Conservation (phyloP, 352 stramenopile genomes). For the Achlya hypogyna region DNA sequence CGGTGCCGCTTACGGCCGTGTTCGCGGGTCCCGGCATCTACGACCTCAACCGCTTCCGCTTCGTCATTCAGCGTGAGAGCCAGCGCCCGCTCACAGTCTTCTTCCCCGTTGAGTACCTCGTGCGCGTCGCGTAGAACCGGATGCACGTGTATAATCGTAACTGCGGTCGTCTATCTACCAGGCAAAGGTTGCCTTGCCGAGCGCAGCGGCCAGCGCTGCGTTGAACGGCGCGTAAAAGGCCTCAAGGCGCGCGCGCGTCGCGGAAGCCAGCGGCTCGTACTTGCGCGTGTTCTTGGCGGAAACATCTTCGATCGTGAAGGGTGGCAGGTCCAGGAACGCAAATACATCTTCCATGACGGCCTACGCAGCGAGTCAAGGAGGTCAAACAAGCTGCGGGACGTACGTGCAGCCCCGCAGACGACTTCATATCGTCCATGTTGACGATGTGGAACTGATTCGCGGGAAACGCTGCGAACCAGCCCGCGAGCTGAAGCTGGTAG, state of each 20-base stretch:
- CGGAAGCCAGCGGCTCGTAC: constrained; percentile 61
- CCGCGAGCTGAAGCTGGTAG: constrained; percentile 91
- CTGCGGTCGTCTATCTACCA: too few relatives aligned
- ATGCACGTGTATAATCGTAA: background rate
- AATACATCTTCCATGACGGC: constrained; percentile 77
- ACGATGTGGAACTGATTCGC: constrained; percentile 87
- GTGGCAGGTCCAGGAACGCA: constrained; percentile 72
- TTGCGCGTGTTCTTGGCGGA: constrained; percentile 82
- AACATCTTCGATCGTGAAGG: constrained; percentile 68
- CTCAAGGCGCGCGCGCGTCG: constrained; percentile 44
- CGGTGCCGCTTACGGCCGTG: constrained; percentile 58
- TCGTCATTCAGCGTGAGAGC: constrained; percentile 15
- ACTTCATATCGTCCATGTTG: constrained; percentile 91
- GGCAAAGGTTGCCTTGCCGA: constrained; percentile 29
- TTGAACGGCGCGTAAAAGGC: constrained; percentile 82
- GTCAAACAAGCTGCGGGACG: constrained; percentile 11
- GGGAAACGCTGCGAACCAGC: constrained; percentile 88
- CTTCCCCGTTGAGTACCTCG: constrained; percentile 66
- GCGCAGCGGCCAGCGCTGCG: constrained; percentile 50
- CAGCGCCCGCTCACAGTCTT: constrained; percentile 34
- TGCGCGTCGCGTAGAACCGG: constrained; percentile 35
- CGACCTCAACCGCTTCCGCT: constrained; percentile 53
- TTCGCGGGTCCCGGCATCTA: constrained; percentile 68
- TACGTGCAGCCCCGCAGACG: constrained; percentile 45
- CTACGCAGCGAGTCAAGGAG: constrained; percentile 25